Evolutionary conservation across 2,329 filamentous ascomycete species (phyloP), one percentile per base, ranked within the genome.

Genomic region (Fusarium sp.): DNA sequence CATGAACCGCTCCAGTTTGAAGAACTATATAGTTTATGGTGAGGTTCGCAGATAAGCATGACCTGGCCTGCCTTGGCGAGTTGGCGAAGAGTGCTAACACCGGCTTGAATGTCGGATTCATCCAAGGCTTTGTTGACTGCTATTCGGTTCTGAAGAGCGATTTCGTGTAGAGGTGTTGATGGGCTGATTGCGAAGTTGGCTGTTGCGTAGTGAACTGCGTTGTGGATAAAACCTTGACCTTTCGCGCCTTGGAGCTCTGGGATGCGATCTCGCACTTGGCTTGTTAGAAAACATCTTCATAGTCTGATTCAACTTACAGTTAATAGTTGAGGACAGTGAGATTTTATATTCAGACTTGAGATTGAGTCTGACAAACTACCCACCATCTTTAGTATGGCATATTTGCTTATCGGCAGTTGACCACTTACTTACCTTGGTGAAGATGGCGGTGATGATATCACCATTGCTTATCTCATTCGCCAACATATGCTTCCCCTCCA

Each of bases 1-100:
- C 64, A 67, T 13, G 44, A 46, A 18, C 44, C 54, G 5, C 60
- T 42, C 64, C 64, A 64, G 14, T 67, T 64, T 0, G 64, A 64
- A 14, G 38, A 41, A n/a, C 30, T 49, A 7, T 64, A 67, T 0
- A 54, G 40, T 3, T 49, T 52, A 3, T 67, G 54, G 0, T 45
- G 33, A 0, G 60, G 55, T 6, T 67, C 64, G 6, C 61, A 60
- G 7, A 63, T 64, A 5, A 56, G 33, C 64, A 67, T 67, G 23
- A 35, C 27, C 18, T 64, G 64, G 0, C 45, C 41, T 3, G 18
- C 12, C 6, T 41, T 30, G 2, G 62, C 42, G 9, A 67, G 14
- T 2, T 67, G 49, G 8, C 49, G 38, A 2, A 64, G 45, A 12
- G 37, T 49, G 13, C 9, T 49, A 0, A 64, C 17, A 0, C 42